Evolutionary conservation across 371 early-diverging fungal genomes (phyloP).

Genomic region (Haplosporangium sp.): DNA sequence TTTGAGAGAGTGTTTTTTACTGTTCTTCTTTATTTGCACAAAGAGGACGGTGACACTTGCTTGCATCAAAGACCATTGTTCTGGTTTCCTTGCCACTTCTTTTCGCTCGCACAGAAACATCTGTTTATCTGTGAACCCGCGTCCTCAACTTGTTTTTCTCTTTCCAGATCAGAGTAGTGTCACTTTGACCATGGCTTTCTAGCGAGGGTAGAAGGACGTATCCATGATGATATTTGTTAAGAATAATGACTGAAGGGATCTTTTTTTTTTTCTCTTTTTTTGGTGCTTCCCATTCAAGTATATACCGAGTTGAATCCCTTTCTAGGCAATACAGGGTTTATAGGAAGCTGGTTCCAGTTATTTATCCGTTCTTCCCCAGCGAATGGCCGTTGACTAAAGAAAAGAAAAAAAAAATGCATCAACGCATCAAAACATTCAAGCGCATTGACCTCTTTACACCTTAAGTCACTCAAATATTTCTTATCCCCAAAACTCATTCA

Average conservation of each 20-base stretch:
- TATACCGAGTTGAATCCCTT: background rate
- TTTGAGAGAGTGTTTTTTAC: no score
- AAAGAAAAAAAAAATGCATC: no score
- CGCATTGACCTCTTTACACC: background rate
- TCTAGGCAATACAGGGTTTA: background rate
- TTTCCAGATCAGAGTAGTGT: background rate
- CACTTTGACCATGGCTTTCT: background rate
- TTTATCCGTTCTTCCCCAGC: no score
- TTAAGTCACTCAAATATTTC: background rate
- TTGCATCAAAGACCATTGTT: no score
- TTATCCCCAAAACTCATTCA: background rate
- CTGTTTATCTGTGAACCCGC: no score
- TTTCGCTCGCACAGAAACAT: no score
- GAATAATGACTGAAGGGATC: conserved; percentile 21
- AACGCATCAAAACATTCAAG: no score
- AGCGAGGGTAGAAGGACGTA: background rate
- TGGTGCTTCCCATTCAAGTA: background rate
- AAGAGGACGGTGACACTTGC: no score
- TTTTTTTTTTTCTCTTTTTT: background rate
- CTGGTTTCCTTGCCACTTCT: no score
- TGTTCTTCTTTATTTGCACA: no score
- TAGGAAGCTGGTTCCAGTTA: no score
- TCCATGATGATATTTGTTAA: conserved; percentile 13
- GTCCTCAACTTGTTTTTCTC: background rate
- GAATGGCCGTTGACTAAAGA: no score